Evolutionary conservation across 495 filamentous ascomycete species (phyloP).

Genomic region (Jackrogersella multiformis): DNA sequence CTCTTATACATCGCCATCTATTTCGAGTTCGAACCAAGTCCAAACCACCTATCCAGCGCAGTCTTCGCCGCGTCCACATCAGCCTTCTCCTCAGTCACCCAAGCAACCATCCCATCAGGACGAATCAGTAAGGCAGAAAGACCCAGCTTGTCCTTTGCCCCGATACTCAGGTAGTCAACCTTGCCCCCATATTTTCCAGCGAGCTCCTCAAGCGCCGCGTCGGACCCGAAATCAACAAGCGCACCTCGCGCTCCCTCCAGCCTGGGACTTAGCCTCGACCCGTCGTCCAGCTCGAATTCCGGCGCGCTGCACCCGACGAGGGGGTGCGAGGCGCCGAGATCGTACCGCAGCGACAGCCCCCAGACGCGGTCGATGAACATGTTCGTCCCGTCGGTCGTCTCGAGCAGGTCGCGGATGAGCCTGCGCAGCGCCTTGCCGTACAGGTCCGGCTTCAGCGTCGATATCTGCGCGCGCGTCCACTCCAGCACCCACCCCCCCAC

Average conservation of each 20-base stretch:
- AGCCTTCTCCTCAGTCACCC: slow-evolving; percentile 32
- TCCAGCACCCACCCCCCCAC: slow-evolving; percentile 45
- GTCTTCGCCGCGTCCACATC: slow-evolving; percentile 31
- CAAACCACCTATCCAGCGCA: slow-evolving; percentile 25
- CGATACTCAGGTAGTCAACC: slow-evolving; percentile 36
- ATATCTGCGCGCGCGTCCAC: slow-evolving; percentile 44
- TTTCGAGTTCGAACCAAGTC: not conserved
- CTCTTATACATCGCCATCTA: not conserved
- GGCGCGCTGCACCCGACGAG: slow-evolving; percentile 46
- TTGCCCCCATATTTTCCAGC: slow-evolving; percentile 18
- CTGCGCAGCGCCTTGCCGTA: slow-evolving; percentile 32
- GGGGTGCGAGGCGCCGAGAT: slow-evolving; percentile 39
- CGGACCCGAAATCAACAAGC: slow-evolving; percentile 38
- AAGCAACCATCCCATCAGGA: slow-evolving; percentile 49
- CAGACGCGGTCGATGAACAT: slow-evolving; percentile 45
- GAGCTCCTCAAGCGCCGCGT: slow-evolving; percentile 16
- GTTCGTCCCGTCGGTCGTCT: slow-evolving; percentile 46
- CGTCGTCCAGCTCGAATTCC: slow-evolving; percentile 44
- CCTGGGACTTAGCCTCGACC: slow-evolving; percentile 37
- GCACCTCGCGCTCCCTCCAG: slow-evolving; percentile 34
- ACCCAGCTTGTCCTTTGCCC: slow-evolving; percentile 40
- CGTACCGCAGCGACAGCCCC: slow-evolving; percentile 45
- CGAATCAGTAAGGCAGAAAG: slow-evolving; percentile 44
- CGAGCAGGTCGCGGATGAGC: slow-evolving; percentile 40
- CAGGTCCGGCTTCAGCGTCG: slow-evolving; percentile 35